A percentile compares a stretch with the other conserved stretches of the same genome.
Evolutionary conservation across 1,284 basidiomycete species (phyloP).

Genomic region (Austroboletus novae-zelandiae): DNA sequence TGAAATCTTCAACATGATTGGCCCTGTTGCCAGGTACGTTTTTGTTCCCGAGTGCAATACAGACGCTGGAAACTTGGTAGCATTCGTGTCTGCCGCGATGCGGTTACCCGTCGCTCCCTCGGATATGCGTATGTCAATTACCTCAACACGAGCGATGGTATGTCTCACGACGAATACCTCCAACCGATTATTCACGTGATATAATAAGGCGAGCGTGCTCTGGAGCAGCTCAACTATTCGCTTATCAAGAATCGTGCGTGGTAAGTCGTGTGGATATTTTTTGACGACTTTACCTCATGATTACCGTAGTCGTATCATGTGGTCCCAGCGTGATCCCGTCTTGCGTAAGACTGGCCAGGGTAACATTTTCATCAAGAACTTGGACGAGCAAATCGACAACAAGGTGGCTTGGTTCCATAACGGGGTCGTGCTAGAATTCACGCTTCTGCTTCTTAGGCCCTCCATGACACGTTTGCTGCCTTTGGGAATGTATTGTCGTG

Average conservation of each 20-base stretch:
- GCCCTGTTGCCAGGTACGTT: conserved; percentile 89
- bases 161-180: conserved; percentile 26
- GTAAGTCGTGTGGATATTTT: conserved; percentile 39
- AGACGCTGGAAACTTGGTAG: conserved; percentile 39
- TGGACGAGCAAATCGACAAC: conserved; percentile 98
- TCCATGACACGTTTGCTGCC: conserved; percentile 99
- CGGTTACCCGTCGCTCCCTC: conserved; percentile 98
- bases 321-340: conserved; percentile 99
- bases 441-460: conserved; percentile 55
- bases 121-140: conserved; percentile 99
- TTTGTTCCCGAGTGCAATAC: background rate
- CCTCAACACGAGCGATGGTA: conserved; percentile 92
- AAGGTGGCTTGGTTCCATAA: conserved; percentile 56
- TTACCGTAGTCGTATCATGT: conserved; percentile 91
- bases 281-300: conserved; percentile 3
- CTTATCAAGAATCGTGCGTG: conserved; percentile 98
- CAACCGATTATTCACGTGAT: conserved; percentile 10
- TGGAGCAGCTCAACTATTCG: conserved; percentile 99
- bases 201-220: conserved; percentile 84
- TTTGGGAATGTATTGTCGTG: conserved; percentile 99
- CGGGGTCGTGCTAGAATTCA: background rate
- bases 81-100: conserved; percentile 99
- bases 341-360: conserved; percentile 99
- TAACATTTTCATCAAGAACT: conserved; percentile 99
- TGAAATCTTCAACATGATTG: conserved; percentile 99